phyloP scores from a whole-genome alignment of 164 flowering plant genomes.

The Kingdonia uniflora region DNA sequence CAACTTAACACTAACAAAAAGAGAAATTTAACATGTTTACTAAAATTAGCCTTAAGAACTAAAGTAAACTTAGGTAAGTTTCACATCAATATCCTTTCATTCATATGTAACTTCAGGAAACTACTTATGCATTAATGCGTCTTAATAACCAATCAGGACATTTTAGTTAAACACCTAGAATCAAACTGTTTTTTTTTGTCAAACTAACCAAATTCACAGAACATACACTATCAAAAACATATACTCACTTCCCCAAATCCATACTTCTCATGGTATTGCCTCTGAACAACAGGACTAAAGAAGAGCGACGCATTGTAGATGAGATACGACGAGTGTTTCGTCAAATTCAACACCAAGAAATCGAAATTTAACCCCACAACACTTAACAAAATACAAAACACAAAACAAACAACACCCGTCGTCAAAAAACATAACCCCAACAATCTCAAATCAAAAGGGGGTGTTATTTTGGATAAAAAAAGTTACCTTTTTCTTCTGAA shows the following conservation, averaged over 20 bases:
- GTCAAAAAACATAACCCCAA: background rate
- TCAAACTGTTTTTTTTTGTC: too few relatives aligned
- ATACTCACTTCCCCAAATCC: constrained; percentile 49
- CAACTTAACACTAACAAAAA: too few relatives aligned
- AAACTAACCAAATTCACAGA: background rate
- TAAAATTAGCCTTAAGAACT: too few relatives aligned
- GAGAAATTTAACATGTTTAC: too few relatives aligned
- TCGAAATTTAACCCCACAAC: constrained; percentile 91
- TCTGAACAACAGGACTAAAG: constrained; percentile 73
- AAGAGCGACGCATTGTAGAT: constrained; percentile 73
- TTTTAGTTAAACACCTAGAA: too few relatives aligned
- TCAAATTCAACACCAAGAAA: constrained; percentile 68
- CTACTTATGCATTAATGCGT: too few relatives aligned
- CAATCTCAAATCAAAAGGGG: background rate
- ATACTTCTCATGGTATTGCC: constrained; percentile 61
- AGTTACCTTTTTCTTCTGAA: constrained; percentile 64
- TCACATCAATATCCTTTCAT: too few relatives aligned
- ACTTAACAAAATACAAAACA: constrained; percentile 31
- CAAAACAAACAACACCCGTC: constrained; percentile 9
- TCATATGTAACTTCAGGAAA: too few relatives aligned
- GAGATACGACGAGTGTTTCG: constrained; percentile 74
- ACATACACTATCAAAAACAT: background rate
- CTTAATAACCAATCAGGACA: too few relatives aligned
- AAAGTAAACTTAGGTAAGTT: too few relatives aligned
- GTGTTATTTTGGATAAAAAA: background rate